Conservation (phyloP, 768 basidiomycete genomes). For the Stropharia rugosoannulata region DNA sequence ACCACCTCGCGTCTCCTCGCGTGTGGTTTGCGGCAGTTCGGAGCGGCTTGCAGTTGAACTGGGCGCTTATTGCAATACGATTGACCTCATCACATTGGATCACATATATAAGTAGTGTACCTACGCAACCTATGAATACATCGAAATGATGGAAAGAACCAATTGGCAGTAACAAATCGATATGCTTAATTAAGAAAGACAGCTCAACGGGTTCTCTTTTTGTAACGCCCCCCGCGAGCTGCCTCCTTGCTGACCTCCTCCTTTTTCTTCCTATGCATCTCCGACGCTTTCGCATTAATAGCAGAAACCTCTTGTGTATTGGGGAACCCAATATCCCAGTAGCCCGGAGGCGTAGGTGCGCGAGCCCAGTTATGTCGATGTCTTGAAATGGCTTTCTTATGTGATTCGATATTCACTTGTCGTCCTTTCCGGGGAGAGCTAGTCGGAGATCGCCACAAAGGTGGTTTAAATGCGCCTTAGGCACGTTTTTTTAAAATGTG, state of each 20-base stretch:
- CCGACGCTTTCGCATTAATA: slow-evolving; percentile 73
- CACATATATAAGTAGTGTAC: no score
- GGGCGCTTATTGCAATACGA: no score
- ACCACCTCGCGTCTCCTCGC: no score
- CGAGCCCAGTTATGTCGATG: slow-evolving; percentile 73
- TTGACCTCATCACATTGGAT: no score
- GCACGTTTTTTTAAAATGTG: no score
- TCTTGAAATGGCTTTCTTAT: slow-evolving; percentile 69
- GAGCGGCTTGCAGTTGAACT: no score
- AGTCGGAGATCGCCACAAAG: slow-evolving; percentile 75
- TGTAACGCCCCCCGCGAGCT: slow-evolving; percentile 39
- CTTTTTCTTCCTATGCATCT: slow-evolving; percentile 70
- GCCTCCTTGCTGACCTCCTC: slow-evolving; percentile 60
- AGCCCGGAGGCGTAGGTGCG: slow-evolving; percentile 78
- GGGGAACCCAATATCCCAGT: slow-evolving; percentile 92
- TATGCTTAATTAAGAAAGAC: background rate
- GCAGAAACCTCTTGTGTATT: slow-evolving; percentile 74
- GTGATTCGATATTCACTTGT: slow-evolving; percentile 40
- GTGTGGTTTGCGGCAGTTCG: no score
- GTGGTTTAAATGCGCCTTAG: no score
- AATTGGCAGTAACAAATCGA: no score
- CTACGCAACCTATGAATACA: no score
- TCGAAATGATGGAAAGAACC: no score
- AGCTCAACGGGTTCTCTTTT: background rate
- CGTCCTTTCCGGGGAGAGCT: slow-evolving; percentile 5